A percentile compares a stretch with the other conserved stretches of the same genome.
phyloP scores from a whole-genome alignment of 345 rosid species.

The Eucalyptus curtisii region DNA sequence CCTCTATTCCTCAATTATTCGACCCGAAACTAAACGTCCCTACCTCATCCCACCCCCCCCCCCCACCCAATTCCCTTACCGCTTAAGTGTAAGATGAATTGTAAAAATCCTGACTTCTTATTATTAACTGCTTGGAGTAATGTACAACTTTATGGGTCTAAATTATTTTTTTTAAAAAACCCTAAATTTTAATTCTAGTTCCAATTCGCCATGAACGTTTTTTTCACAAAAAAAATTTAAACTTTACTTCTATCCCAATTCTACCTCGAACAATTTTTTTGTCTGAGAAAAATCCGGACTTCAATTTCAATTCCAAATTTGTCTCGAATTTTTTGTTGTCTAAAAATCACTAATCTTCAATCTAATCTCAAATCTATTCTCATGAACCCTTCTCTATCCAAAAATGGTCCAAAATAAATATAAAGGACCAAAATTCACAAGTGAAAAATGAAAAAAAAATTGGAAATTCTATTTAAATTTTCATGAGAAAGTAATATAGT shows the following conservation, averaged over 20 bases:
- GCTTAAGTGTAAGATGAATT: not conserved
- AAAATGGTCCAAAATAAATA: not conserved
- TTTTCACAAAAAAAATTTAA: not conserved
- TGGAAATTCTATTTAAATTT: not conserved
- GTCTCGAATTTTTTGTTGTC: not conserved
- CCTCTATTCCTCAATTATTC: too few species aligned
- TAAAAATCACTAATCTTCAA: not conserved
- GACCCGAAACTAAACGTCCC: not conserved
- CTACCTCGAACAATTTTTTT: not conserved
- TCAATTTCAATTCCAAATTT: not conserved
- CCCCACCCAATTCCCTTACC: not conserved
- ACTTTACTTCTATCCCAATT: not conserved
- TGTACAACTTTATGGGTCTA: not conserved
- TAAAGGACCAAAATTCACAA: not conserved
- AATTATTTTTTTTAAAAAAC: not conserved
- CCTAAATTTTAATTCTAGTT: not conserved
- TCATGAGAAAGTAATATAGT: not conserved
- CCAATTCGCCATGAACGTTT: not conserved
- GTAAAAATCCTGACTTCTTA: not conserved
- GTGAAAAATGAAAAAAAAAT: not conserved
- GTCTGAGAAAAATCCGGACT: rapidly evolving
- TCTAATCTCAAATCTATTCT: not conserved
- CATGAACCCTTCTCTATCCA: not conserved
- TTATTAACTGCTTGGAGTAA: not conserved
- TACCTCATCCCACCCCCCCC: rapidly evolving